Conservation (phyloP, 2,329 filamentous ascomycete species). For the Fusarium verrucosum region DNA sequence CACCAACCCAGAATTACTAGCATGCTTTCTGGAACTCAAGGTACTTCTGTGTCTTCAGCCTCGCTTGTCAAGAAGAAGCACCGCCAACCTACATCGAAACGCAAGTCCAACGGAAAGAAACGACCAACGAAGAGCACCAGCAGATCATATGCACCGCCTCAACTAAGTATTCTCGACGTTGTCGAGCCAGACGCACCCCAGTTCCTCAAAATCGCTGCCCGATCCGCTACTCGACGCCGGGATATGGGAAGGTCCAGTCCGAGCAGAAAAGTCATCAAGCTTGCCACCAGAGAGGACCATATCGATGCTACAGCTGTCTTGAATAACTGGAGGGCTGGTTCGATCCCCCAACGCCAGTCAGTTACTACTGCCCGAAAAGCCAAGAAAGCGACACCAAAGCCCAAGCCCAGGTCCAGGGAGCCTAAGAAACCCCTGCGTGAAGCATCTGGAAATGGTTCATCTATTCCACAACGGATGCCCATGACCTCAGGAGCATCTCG, state of each 20-base stretch:
- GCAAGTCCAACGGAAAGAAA: conserved; percentile 11
- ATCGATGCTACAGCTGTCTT: conserved; percentile 64
- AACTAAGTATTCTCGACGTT: conserved; percentile 69
- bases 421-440: conserved; percentile 33
- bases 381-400: conserved; percentile 15
- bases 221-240: conserved; percentile 59
- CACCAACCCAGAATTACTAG: conserved; percentile 49
- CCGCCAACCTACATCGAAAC: conserved; percentile 17
- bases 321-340: conserved; percentile 64
- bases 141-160: conserved; percentile 50
- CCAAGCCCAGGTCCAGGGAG: conserved; percentile 5
- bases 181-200: conserved; percentile 61
- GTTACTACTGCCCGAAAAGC: conserved; percentile 44
- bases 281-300: conserved; percentile 70
- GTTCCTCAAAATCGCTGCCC: conserved; percentile 70
- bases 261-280: conserved; percentile 63
- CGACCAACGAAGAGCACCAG: neutral
- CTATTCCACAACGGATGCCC: neutral
- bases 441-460: conserved; percentile 37
- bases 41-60: conserved; percentile 4
- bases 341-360: conserved; percentile 55
- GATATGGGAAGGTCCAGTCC: conserved; percentile 66
- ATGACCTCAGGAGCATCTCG: conserved; percentile 26
- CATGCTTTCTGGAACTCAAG: conserved; percentile 37
- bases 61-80: conserved; percentile 30